Evolutionary conservation across 1,284 basidiomycete species (phyloP).

Genomic region (Coniophora puteana): DNA sequence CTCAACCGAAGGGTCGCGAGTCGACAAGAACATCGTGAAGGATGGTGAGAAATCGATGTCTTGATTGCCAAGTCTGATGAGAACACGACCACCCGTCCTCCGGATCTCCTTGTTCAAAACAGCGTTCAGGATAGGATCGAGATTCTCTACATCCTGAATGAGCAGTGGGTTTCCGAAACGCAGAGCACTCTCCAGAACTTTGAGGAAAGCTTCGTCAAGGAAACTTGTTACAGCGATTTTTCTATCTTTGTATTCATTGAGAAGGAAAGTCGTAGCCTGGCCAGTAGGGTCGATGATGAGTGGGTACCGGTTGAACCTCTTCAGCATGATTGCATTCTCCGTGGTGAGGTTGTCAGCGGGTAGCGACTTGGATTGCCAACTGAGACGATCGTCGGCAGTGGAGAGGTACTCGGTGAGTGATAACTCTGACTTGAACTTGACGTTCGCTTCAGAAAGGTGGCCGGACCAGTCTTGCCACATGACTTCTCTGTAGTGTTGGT

Average conservation of each 20-base stretch:
- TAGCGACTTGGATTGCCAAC: slow-evolving; percentile 93
- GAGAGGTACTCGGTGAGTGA: slow-evolving; percentile 96
- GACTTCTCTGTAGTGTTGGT: slow-evolving; percentile 95
- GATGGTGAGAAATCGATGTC: slow-evolving; percentile 99
- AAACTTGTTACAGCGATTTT: slow-evolving; percentile 99
- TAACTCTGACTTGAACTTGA: slow-evolving; percentile 92
- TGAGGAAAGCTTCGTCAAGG: slow-evolving; percentile 97
- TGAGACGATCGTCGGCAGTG: slow-evolving; percentile 93
- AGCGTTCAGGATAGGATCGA: slow-evolving; percentile 97
- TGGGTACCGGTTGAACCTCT: slow-evolving; percentile 97
- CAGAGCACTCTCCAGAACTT: slow-evolving; percentile 97
- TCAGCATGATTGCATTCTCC: slow-evolving; percentile 99
- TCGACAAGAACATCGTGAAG: slow-evolving; percentile 99
- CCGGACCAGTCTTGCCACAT: slow-evolving; percentile 97
- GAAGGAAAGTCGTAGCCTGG: slow-evolving; percentile 93
- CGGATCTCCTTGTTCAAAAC: slow-evolving; percentile 97
- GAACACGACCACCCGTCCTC: slow-evolving; percentile 92
- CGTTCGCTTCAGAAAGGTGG: slow-evolving; percentile 85
- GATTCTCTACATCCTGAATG: slow-evolving; percentile 96
- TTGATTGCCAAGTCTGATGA: slow-evolving; percentile 97
- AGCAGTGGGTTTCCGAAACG: slow-evolving; percentile 98
- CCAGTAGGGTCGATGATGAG: slow-evolving; percentile 98
- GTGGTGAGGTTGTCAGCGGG: slow-evolving; percentile 95
- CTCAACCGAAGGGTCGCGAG: slow-evolving; percentile 94
- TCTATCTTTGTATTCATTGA: slow-evolving; percentile 93